Evolutionary conservation across 768 basidiomycete species (phyloP).

Genomic region (Xerocomellus amylosporus): DNA sequence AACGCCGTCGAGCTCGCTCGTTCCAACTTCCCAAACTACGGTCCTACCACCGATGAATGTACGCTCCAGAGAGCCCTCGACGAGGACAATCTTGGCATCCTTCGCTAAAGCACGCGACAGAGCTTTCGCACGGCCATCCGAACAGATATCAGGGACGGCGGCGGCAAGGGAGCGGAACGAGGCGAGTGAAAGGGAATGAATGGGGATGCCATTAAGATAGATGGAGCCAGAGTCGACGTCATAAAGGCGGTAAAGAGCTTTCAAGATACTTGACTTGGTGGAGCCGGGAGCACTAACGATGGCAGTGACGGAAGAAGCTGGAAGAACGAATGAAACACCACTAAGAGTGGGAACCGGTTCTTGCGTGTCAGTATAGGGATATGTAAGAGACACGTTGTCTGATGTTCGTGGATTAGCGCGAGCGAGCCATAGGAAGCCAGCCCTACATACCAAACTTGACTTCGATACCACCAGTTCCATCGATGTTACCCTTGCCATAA

Average conservation of each 20-base stretch:
- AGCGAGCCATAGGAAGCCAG: background rate
- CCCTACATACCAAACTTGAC: constrained; percentile 77
- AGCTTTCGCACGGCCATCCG: constrained; percentile 22
- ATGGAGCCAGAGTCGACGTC: constrained; percentile 81
- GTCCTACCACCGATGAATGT: constrained; percentile 18
- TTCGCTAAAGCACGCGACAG: constrained; percentile 26
- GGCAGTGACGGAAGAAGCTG: constrained; percentile 83
- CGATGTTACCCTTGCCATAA: constrained; percentile 73
- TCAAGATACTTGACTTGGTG: constrained; percentile 80
- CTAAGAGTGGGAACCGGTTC: constrained; percentile 57
- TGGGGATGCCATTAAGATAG: constrained; percentile 81
- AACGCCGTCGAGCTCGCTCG: constrained; percentile 39
- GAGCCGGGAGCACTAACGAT: constrained; percentile 83
- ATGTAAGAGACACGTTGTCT: constrained; percentile 88
- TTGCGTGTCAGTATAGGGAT: constrained; percentile 55
- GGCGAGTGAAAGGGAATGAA: constrained; percentile 81
- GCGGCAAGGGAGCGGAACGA: constrained; percentile 81
- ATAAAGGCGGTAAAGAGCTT: constrained; percentile 91
- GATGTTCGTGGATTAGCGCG: background rate
- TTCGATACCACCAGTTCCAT: constrained; percentile 69
- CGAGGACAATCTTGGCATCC: constrained; percentile 24
- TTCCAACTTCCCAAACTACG: constrained; percentile 29
- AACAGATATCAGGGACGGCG: constrained; percentile 81
- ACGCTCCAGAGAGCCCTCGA: constrained; percentile 26
- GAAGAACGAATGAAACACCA: constrained; percentile 83